Percentiles rank a stretch among this genome's conserved stretches.
Conservation (phyloP, 768 basidiomycete genomes). For the Cystobasidium tubakii region DNA sequence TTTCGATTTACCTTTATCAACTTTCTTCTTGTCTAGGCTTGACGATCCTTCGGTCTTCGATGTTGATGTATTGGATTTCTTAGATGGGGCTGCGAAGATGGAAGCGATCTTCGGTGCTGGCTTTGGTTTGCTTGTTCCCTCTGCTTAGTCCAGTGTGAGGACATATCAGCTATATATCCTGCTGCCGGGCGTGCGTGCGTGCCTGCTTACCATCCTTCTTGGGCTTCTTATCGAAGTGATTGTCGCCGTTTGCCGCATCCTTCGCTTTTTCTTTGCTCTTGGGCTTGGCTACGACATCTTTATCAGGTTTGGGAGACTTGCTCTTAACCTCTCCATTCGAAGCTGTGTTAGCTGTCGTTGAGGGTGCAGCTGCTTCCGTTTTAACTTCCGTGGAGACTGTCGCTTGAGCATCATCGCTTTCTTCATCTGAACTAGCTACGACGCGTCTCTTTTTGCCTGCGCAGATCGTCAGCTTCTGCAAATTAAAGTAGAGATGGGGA, state of each 20-base stretch:
- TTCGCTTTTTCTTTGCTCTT: slow-evolving; percentile 11
- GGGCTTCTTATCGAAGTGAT: slow-evolving; percentile 6
- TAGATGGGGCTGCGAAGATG: slow-evolving; percentile 17
- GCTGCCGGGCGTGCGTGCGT: too few relatives aligned
- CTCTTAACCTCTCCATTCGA: not conserved
- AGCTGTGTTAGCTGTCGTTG: not conserved
- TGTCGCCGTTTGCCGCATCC: not conserved
- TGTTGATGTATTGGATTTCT: slow-evolving; percentile 23
- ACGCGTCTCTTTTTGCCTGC: slow-evolving; percentile 37
- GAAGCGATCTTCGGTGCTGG: slow-evolving; percentile 23
- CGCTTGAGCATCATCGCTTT: slow-evolving; percentile 1
- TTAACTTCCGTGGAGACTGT: slow-evolving; percentile 5
- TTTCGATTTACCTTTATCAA: slow-evolving; percentile 28
- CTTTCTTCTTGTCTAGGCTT: slow-evolving; percentile 48
- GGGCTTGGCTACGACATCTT: not conserved
- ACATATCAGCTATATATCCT: too few relatives aligned
- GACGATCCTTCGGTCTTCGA: slow-evolving; percentile 13
- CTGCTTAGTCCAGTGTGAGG: not conserved
- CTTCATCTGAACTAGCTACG: slow-evolving; percentile 34
- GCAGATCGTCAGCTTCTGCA: not conserved
- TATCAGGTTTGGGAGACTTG: slow-evolving; percentile 5
- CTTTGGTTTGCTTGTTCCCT: slow-evolving; percentile 14
- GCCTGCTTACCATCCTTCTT: slow-evolving; percentile 23
- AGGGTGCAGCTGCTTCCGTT: not conserved
- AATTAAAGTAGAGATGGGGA: not conserved